Evolutionary conservation across 129 eudicot genomes (phyloP), one percentile per base, ranked within the genome.

Genomic region (Scalesia atractyloides): DNA sequence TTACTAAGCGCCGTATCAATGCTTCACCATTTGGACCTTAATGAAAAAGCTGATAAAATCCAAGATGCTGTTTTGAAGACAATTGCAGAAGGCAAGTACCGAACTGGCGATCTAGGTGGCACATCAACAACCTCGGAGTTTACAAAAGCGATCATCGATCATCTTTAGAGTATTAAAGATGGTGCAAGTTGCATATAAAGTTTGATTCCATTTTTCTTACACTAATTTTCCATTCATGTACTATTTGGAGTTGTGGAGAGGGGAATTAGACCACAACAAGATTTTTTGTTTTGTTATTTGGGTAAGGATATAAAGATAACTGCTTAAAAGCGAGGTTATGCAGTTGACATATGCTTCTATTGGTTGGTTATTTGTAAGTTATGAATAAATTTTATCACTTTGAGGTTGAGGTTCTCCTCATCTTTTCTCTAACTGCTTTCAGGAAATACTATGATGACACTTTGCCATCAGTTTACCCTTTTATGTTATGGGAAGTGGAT

Each of bases 61-160:
- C 99, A 95, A 67, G 85, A 84, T 10, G 99, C 99, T 26, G 83
- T 95, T 2, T 61, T 95, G 60, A 81, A 83, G 65, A 95, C 99
- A 8, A 95, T 90, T 46, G 91, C 99, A 48, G 97, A 90, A 82
- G 99, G 99, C 56, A 88, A 84, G 76, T 95, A 90, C 81, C 72
- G 99, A 72, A 95, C 99, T 17, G 94, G 77, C 14, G 99, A 95
- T 75, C 96, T 95, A 75, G 97, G 99, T 16, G 99, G 99, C 30
- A 70, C 84, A 52, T 76, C 99, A 66, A 79, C 99, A 8, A 95
- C 99, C 36, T 80, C 88, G 0, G 97, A 95, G 5, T 95, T 90
- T 70, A 95, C 99, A 16, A 85, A 90, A 66, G 99, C 99, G 20
- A 88, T 95, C 51, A 84, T 89, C 56, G 97, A 84, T 57, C 89